phyloP scores from a whole-genome alignment of 2,329 filamentous ascomycete species.

The Fusarium metavorans region DNA sequence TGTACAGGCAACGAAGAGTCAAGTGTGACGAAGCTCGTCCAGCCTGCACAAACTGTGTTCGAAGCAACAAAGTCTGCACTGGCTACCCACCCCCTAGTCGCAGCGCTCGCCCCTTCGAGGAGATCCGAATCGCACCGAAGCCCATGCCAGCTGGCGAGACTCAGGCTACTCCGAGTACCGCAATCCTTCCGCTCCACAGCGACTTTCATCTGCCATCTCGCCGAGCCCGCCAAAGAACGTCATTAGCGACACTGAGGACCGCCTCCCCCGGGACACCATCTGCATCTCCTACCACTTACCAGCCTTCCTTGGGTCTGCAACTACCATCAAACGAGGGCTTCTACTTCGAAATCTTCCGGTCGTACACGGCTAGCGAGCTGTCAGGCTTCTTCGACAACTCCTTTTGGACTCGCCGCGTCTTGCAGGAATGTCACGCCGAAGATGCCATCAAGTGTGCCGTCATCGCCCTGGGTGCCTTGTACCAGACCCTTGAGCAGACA shows the following conservation, averaged over 20 bases:
- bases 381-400: conserved; percentile 75
- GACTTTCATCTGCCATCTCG: conserved; percentile 49
- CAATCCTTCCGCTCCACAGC: conserved; percentile 31
- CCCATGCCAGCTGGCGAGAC: conserved; percentile 48
- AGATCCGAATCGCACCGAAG: conserved; percentile 64
- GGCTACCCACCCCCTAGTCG: conserved; percentile 72
- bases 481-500: conserved; percentile 73
- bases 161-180: conserved; percentile 24
- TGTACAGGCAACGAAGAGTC: conserved; percentile 67
- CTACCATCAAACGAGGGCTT: conserved; percentile 65
- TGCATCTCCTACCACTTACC: conserved; percentile 51
- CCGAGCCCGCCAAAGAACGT: conserved; percentile 41
- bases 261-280: conserved; percentile 42
- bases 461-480: conserved; percentile 73
- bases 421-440: conserved; percentile 73
- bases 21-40: conserved; percentile 76
- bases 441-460: conserved; percentile 73
- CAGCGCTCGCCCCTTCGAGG: conserved; percentile 58
- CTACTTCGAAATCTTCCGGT: conserved; percentile 73
- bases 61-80: conserved; percentile 68
- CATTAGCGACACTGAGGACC: conserved; percentile 29
- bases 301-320: conserved; percentile 58
- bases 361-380: conserved; percentile 71
- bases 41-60: conserved; percentile 69
- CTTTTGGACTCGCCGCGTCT: conserved; percentile 73